Conservation (phyloP, 106 monocot genomes). For the Platanthera zijinensis region DNA sequence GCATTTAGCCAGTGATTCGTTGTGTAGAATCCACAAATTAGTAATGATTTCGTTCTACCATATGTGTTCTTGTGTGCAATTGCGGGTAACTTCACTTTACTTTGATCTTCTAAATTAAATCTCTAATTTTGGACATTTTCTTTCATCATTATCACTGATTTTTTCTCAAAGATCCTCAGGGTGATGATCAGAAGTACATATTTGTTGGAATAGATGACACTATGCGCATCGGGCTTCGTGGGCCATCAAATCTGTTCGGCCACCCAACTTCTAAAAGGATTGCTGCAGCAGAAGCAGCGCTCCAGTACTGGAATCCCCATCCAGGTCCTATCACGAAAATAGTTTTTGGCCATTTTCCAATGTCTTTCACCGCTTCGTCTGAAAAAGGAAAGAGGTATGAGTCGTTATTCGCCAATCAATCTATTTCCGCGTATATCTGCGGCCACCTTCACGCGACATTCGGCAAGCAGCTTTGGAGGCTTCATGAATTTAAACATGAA, state of each 20-base stretch:
- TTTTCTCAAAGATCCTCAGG: constrained; percentile 53
- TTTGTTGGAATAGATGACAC: constrained; percentile 82
- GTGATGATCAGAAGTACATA: constrained; percentile 41
- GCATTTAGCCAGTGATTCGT: too few relatives aligned
- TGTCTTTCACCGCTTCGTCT: constrained; percentile 71
- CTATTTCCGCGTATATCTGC: constrained; percentile 63
- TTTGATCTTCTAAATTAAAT: too few relatives aligned
- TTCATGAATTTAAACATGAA: constrained; percentile 22
- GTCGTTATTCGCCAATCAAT: constrained; percentile 41
- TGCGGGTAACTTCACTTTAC: too few relatives aligned
- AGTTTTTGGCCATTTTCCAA: constrained; percentile 75
- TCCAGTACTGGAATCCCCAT: constrained; percentile 35
- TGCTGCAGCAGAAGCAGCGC: constrained; percentile 37
- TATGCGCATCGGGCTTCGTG: constrained; percentile 54
- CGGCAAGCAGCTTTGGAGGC: constrained; percentile 50
- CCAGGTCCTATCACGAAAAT: constrained; percentile 33
- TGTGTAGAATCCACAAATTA: too few relatives aligned
- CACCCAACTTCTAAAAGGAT: constrained; percentile 60
- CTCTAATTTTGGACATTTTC: too few relatives aligned
- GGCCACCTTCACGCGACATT: constrained; percentile 81
- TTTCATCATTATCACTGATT: constrained; percentile 26
- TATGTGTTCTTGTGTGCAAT: too few relatives aligned
- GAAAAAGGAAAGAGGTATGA: constrained; percentile 49
- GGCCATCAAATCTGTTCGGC: constrained; percentile 82
- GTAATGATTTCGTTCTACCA: too few relatives aligned